Evolutionary conservation across 441 rosid species (phyloP), one percentile per base, ranked within the genome.

Genomic region (Croton laevigatus): DNA sequence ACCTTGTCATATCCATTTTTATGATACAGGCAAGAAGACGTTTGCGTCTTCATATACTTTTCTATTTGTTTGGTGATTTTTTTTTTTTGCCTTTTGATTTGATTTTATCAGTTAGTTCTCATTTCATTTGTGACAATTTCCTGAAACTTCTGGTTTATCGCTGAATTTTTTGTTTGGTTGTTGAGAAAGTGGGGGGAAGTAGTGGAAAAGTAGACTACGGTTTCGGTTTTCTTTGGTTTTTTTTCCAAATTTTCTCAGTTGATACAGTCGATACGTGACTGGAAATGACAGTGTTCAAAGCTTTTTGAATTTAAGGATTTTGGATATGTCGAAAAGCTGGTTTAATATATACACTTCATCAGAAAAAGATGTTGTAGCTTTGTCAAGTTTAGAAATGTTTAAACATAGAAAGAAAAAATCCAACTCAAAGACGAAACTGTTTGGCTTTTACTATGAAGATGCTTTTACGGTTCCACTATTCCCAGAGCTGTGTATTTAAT

Each of bases 11-110:
- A 11, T 70, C 70, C 23, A 34, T 82, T 73, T 73, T 58, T 60
- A 49, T 79, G 49, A 60, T 84, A 23, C 84, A 78, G 86, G 90
- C 69, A 76, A 82, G 77, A 58, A 58, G 40, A 17, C 10, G 17
- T 70, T 34, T 65, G 5, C n/a, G 3, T 5, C 53, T 40, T 6
- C 44, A 7, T 40, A 27, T 49, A 13, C 19, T 20, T 20, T 20
- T 27, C 13, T 52, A 8, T 17, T 52, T 52, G 17, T 51, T 51
- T 17, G 6, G 0, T 51, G 54, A 51, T 0, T 16, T 51, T 17
- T 7, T 19, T n/a, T 2, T 5, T 19, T 19, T 23, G 11, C 12
- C 32, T 1, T 22, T 54, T 54, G 59, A 20, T 20, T 20, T 23
- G 59, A 54, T 54, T 8, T 20, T 4, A 13, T 54, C 13, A 10